A percentile compares a stretch with the other conserved stretches of the same genome.
Conservation (phyloP, 257 asterid genomes). For the Solanum medicagineum region DNA sequence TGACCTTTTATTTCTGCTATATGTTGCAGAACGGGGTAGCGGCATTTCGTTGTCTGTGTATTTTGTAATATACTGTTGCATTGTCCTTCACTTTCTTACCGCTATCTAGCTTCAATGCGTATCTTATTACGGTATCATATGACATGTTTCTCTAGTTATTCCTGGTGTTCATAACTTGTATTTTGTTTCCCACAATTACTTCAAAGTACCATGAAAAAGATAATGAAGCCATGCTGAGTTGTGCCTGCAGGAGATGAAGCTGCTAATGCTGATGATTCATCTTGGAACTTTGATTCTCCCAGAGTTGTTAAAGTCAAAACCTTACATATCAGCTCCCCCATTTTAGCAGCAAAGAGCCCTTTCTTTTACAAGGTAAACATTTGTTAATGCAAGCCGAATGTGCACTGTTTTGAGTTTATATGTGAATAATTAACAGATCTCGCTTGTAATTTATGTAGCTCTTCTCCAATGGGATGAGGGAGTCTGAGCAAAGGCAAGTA, state of each 20-base stretch:
- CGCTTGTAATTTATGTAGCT: constrained; percentile 33
- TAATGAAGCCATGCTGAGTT: neutral
- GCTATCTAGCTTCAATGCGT: neutral
- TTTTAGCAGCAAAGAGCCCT: constrained; percentile 86
- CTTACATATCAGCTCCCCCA: constrained; percentile 80
- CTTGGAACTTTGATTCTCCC: constrained; percentile 53
- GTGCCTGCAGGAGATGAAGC: constrained; percentile 52
- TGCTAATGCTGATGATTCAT: constrained; percentile 54
- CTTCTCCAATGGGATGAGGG: constrained; percentile 97
- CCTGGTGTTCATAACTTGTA: neutral
- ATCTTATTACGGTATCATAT: neutral
- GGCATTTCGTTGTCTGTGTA: neutral
- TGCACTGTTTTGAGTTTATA: neutral
- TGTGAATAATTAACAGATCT: constrained; percentile 3
- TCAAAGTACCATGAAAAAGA: neutral
- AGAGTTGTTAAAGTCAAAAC: constrained; percentile 46
- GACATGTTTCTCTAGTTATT: neutral
- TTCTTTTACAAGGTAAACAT: constrained; percentile 65
- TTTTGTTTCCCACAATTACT: neutral
- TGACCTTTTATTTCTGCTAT: neutral
- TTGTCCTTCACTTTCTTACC: neutral
- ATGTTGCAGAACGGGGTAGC: neutral
- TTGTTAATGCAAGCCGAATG: neutral
- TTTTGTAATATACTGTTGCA: neutral
- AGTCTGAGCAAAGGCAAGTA: constrained; percentile 95